phyloP scores from a whole-genome alignment of 208 protist species.

The Trypanosoma cruzi region DNA sequence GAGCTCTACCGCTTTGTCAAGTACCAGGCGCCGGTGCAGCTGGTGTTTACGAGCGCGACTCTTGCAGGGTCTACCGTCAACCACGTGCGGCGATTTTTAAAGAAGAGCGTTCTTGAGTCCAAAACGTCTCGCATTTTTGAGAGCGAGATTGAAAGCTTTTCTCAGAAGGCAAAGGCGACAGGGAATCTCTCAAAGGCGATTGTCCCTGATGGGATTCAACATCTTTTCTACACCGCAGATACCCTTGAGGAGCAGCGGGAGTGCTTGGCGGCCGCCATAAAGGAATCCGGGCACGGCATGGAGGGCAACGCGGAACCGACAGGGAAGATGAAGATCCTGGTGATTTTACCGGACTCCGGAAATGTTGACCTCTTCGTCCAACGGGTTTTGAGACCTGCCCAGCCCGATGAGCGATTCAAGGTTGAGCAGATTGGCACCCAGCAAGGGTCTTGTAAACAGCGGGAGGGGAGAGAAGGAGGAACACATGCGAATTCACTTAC shows the following conservation, averaged over 20 bases:
- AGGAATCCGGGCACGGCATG: background rate
- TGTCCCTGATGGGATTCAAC: conserved; percentile 68
- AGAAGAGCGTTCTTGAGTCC: conserved; percentile 80
- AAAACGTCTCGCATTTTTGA: conserved; percentile 80
- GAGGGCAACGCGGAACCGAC: background rate
- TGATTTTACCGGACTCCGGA: conserved; percentile 71
- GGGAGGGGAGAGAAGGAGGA: background rate
- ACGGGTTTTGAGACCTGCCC: conserved; percentile 59
- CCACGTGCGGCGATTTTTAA: conserved; percentile 89
- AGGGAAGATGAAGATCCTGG: conserved; percentile 28
- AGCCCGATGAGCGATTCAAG: conserved; percentile 16
- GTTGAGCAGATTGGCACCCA: background rate
- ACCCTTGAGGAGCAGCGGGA: conserved; percentile 71
- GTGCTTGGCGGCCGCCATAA: conserved; percentile 42
- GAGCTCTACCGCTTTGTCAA: conserved; percentile 84
- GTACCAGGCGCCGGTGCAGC: conserved; percentile 87
- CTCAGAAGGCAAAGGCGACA: conserved; percentile 23
- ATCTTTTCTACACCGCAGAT: conserved; percentile 86
- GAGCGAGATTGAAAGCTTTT: conserved; percentile 22
- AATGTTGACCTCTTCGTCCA: conserved; percentile 46
- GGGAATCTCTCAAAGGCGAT: conserved; percentile 50
- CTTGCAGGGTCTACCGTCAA: conserved; percentile 85
- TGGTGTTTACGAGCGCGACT: conserved; percentile 89
- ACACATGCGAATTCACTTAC: background rate
- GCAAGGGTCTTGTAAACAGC: background rate